A percentile compares a stretch with the other conserved stretches of the same genome.
phyloP scores from a whole-genome alignment of 2,329 filamentous ascomycete genomes.

The Trichoderma sp. region DNA sequence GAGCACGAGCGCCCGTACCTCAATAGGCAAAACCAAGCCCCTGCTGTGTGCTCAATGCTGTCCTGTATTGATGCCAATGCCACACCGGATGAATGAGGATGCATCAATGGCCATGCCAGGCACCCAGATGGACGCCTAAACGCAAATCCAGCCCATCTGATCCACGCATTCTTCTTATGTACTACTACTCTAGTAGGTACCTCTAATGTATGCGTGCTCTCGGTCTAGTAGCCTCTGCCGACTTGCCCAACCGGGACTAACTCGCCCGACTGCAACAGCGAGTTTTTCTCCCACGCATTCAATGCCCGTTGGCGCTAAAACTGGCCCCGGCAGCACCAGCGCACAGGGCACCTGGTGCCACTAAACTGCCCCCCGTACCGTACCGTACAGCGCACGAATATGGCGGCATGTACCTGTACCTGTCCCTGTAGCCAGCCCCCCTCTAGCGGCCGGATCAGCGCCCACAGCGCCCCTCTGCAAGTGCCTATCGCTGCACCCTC shows the following conservation, averaged over 20 bases:
- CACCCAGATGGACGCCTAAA: background rate
- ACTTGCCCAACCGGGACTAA: constrained; percentile 14
- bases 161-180: background rate
- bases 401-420: constrained; percentile 5
- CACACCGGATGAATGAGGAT: background rate
- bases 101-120: background rate
- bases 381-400: background rate
- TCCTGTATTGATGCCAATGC: background rate
- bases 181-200: too few relatives aligned
- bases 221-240: constrained; percentile 1
- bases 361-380: background rate
- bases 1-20: too few relatives aligned
- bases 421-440: background rate
- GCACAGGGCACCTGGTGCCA: constrained; percentile 9
- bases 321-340: constrained; percentile 11
- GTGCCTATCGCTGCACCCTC: constrained; percentile 7
- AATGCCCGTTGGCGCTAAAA: constrained; percentile 7
- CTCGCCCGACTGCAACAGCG: constrained; percentile 3
- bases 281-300: constrained; percentile 3
- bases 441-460: constrained; percentile 14
- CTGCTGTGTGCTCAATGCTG: too few relatives aligned
- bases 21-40: too few relatives aligned
- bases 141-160: background rate
- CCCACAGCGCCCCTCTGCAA: constrained; percentile 14
- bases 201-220: background rate